Base-by-base conservation (phyloP, 2,329 filamentous ascomycete genomes). In the Aspergillus ruber region DNA sequence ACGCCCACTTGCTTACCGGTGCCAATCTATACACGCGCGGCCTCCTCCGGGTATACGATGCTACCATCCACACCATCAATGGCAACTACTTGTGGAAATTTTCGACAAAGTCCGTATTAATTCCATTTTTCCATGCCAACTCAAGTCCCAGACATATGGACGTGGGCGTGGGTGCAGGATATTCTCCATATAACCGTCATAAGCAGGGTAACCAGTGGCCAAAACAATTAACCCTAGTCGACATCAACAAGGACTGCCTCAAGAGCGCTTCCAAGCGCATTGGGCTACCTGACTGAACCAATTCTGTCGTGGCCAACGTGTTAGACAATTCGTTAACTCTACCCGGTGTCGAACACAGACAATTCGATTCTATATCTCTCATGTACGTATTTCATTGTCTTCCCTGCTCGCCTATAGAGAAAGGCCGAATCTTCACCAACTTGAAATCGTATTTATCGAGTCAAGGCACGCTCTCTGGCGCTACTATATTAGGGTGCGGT, bases 381-480 rank as follows among this genome's bases (percentile, higher is more conserved):
- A 73, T 72, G 53, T 73, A 70, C 51, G 50, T 74, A 3, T 58
- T 74, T 13, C 72, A 74, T 52, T 74, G 72, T 53, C 51, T 74
- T 8, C 70, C 70, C 0, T 63, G 62, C 0, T 59, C 61, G 1
- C 40, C 48, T 3, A 33, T 48, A 8, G 48, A 50, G 4, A 71
- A 73, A 50, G 48, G 62, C 7, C 41, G 32, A 6, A 57, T 70
- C 1, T 61, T 73, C 15, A 45, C 40, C 6, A 56, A 58, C 4
- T 59, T 69, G 44, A 69, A 65, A 52, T 47, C 54, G 1, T 47
- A 63, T 5, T 52, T 74, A 6, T 57, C 51, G 6, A 57, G 63
- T 1, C 55, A 64, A 15, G 71, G 72, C 4, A 64, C 67, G 1
- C 45, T 75, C 29, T 55, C 59, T n/a, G 71, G 71, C 1, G 64